Base-by-base conservation (phyloP, 2,329 filamentous ascomycete species). In the Exophiala viscosa region DNA sequence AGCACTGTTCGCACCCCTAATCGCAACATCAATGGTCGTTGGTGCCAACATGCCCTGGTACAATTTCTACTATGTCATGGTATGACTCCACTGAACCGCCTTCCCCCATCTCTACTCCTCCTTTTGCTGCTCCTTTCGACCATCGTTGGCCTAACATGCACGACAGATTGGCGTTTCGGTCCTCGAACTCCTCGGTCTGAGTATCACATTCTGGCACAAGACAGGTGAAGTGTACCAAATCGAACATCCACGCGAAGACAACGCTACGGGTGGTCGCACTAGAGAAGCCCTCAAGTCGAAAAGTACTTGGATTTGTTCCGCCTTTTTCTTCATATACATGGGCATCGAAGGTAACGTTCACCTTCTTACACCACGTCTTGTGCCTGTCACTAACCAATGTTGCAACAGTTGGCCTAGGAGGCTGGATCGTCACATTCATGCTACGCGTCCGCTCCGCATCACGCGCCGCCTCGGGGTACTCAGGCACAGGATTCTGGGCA, bases 341-440 rank as follows among this genome's bases (percentile, higher is more conserved):
- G 88, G 87, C 13, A 78, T 81, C 7, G 87, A 91, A 69, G 86
- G 90, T 54, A 81, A n/a, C 78, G 2, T 34, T 23, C 5, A 11
- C 15, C 2, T 32, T 33, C 35, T 18, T 40, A 17, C 36, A 35
- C 20, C 20, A 23, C 20, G 20, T 23, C 6, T 23, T 23, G 20
- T 23, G 20, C 20, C 20, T 13, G 13, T 50, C 9, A 15, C n/a
- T 6, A 40, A n/a, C 18, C 20, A 9, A 33, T 44, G 15, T 14
- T 42, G 10, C 3, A 3, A 17, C 11, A 59, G 58, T 60, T 41
- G 58, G 58, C 17, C 72, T 87, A 1, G 83, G 83, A 14, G 86
- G 86, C 28, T 90, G 86, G 87, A 83, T 91, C 55, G 84, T 88
- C 46, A 62, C 58, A 5, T 95, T 95, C 66, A 95, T 95, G 88